Evolutionary conservation across 805 yeast genomes (phyloP).

Genomic region (Tanozyma kutaoensis): DNA sequence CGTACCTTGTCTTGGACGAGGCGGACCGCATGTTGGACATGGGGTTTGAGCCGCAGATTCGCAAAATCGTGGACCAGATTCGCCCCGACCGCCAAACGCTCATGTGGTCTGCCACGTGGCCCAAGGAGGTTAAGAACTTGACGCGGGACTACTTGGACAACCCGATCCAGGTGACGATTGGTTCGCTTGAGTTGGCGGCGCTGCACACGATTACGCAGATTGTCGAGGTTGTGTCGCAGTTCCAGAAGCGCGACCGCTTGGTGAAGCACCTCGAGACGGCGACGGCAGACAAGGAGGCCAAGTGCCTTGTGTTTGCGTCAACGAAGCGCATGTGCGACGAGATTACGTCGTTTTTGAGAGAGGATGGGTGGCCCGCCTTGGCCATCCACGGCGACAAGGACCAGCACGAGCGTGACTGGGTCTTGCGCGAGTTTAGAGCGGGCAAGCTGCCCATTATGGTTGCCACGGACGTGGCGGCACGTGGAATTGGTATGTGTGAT

Average conservation of each 20-base stretch:
- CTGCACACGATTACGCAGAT: constrained; percentile 91
- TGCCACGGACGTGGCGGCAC: constrained; percentile 98
- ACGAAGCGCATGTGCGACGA: constrained; percentile 98
- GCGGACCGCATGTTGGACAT: constrained; percentile 99
- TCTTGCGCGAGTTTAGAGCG: constrained; percentile 76
- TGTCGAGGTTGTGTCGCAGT: constrained; percentile 83
- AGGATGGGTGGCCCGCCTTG: constrained; percentile 97
- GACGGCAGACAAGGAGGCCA: constrained; percentile 55
- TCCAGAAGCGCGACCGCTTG: constrained; percentile 88
- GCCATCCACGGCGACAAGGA: constrained; percentile 98
- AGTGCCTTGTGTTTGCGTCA: constrained; percentile 83
- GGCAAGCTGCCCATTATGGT: constrained; percentile 96
- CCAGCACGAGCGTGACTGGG: constrained; percentile 99
- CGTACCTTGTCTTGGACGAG: constrained; percentile 94
- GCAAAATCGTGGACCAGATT: constrained; percentile 95
- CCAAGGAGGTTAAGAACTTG: constrained; percentile 89
- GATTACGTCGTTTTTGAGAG: constrained; percentile 78
- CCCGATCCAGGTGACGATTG: constrained; percentile 92
- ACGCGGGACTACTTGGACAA: constrained; percentile 86
- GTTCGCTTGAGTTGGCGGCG: constrained; percentile 92
- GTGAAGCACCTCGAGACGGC: constrained; percentile 74
- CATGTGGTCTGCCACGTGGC: constrained; percentile 99
- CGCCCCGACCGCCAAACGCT: constrained; percentile 99
- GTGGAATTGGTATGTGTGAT: constrained; percentile 93
- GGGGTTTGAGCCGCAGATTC: constrained; percentile 99